Evolutionary conservation across 176 grass and related monocot genomes (phyloP), one percentile per base, ranked within the genome.

Genomic region (Phoenix roebelenii): DNA sequence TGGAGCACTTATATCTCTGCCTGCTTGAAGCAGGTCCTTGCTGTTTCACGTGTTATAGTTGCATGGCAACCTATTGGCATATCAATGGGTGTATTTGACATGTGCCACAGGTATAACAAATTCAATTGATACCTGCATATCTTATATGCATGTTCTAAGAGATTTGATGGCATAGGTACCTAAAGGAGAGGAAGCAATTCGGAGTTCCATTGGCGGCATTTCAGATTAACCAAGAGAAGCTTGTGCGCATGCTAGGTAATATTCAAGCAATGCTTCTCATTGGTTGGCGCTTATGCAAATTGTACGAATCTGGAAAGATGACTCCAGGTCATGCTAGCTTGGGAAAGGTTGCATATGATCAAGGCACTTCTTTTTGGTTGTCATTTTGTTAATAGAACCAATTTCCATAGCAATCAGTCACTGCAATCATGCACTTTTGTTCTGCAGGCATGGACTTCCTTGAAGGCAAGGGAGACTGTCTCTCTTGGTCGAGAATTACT

Each of bases 151-250:
- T 35, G 32, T 35, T 35, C 32, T 35, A 35, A 35, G 32, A 35
- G 32, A 9, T 35, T 1, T 10, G 7, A 35, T 23, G 59, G 61
- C 74, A 74, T 68, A 95, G 91, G 72, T 95, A 95, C 74, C 74
- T 95, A 61, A 87, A 85, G 71, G 91, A 95, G 74, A 84, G 86
- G 50, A 90, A 90, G 19, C 91, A 90, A 69, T 95, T 95, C 51
- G 91, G 91, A 78, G 91, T 77, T 51, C 91, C 91, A 15, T 54
- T 90, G 55, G 91, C 86, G 48, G 77, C 91, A 53, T 95, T 95
- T 82, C 91, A 95, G 69, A 59, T 95, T 12, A 95, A 95, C 64
- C 91, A 95, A 85, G 91, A 95, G 76, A 95, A 95, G 76, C 86
- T 95, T 23, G 86, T 87, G 22, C 78, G 83, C 24, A 95, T 95